Evolutionary conservation across 2,329 filamentous ascomycete genomes (phyloP).

Genomic region (Aureobasidium sp.): DNA sequence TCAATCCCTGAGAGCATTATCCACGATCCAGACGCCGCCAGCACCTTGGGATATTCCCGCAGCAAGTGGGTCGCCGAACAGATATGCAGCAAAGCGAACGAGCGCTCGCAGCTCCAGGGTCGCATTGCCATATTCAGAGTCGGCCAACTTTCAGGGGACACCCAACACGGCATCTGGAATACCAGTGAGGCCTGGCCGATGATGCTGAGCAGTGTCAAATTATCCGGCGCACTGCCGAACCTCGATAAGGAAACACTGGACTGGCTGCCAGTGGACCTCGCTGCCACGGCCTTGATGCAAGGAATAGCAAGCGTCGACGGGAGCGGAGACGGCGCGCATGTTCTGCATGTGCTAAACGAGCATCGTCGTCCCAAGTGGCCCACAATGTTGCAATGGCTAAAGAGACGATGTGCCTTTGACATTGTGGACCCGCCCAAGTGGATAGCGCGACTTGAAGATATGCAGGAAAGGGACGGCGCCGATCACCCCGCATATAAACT

Average conservation of each 20-base stretch:
- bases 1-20: constrained; percentile 36
- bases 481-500: constrained; percentile 40
- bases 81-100: constrained; percentile 37
- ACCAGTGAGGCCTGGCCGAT: constrained; percentile 41
- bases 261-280: constrained; percentile 42
- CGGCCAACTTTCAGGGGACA: constrained; percentile 41
- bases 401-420: constrained; percentile 30
- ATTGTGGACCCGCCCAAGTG: constrained; percentile 35
- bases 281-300: constrained; percentile 35
- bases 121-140: constrained; percentile 38
- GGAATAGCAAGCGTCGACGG: constrained; percentile 22
- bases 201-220: constrained; percentile 33
- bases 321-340: constrained; percentile 17
- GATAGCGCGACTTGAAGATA: constrained; percentile 30
- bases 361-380: constrained; percentile 36
- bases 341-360: constrained; percentile 44
- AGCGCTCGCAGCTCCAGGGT: constrained; percentile 23
- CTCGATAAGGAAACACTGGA: constrained; percentile 30
- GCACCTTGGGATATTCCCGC: constrained; percentile 45
- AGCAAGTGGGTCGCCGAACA: constrained; percentile 52
- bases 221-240: constrained; percentile 32
- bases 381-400: constrained; percentile 39
- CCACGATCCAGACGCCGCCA: constrained; percentile 34
- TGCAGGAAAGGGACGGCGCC: constrained; percentile 9
- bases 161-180: constrained; percentile 39